Evolutionary conservation across 2,329 filamentous ascomycete species (phyloP), one percentile per base, ranked within the genome.

Genomic region (Orbilia brochopaga): DNA sequence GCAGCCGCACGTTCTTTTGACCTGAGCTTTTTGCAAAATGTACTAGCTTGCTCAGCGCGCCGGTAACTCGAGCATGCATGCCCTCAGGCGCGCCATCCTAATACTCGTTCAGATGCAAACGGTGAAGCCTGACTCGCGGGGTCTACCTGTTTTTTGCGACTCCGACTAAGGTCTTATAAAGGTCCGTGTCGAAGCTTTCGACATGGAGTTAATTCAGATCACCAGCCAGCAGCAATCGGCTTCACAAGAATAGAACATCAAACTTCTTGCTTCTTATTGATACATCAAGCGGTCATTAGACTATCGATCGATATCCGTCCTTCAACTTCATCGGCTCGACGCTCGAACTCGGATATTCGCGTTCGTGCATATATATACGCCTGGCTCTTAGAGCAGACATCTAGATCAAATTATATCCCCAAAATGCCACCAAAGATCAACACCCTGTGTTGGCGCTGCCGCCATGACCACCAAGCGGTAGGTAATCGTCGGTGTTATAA

Each of bases 381-480:
- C n/a, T n/a, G n/a, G n/a, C n/a, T n/a, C n/a, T n/a, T n/a, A n/a
- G n/a, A n/a, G n/a, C n/a, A n/a, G n/a, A n/a, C n/a, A n/a, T n/a
- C n/a, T n/a, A n/a, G n/a, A n/a, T n/a, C n/a, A n/a, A 57, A 2
- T 1, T 53, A 21, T 32, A 59, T 19, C 30, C 8, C 17, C 21
- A 66, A 19, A 24, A 70, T 70, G 66, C 66, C 66, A 24, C 66
- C 66, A 59, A 70, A 60, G 50, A 55, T 32, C 66, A 70, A 63
- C 54, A 59, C 65, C 48, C 53, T 51, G 48, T 70, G 66, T 54
- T 70, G 59, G 66, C 58, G 66, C 46, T 70, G 66, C 52, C 58
- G 66, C 44, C 66, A 54, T 13, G 66, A 70, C 37, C 66, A 60
- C 54, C 66, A 70, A 56, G 66, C 32, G 3, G 66, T 69, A 50